Base-by-base conservation (phyloP, 306 rosid species). In the Acacia confusa region DNA sequence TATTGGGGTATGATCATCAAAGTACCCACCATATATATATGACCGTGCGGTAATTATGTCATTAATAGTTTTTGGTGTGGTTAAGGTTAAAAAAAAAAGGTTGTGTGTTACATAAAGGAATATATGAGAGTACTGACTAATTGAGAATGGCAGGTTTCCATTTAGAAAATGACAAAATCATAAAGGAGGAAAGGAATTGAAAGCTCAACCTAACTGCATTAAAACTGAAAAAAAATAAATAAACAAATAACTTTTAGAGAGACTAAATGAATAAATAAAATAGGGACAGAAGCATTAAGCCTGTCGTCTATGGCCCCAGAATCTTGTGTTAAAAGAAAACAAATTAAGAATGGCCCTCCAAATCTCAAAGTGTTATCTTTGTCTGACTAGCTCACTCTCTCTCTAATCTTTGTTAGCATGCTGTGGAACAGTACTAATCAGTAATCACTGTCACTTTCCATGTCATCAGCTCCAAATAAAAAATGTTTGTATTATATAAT, bases 141-240 rank as follows among this genome's bases (percentile, higher is more conserved):
- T 47, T 47, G 52, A 47, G 52, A 43, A 43, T 43, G 47, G 47
- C 11, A 72, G 90, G 8, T 83, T 89, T 86, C 78, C 79, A 79
- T 67, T 64, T 79, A 84, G 91, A 88, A 91, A 86, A 91, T 94
- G 97, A 92, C 96, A 94, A 89, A 86, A 86, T 80, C 64, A 47
- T 79, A 84, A 89, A 88, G 89, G 83, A 77, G 79, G 78, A 85
- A 83, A 75, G 79, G 79, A 78, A 67, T 85, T 72, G 92, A 94
- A 91, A 92, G 93, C 94, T 92, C 97, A 87, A 86, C 13, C 34
- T 88, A 93, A 85, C 92, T 90, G 94, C 91, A 74, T 47, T 79
- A 86, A 87, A 57, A 20, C 64, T 15, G 6, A 22, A 22, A 88
- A 38, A 9, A 1, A 38, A 43, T 2, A 2, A 38, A 43, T 36